Percentiles rank a stretch among this genome's conserved stretches.
Conservation (phyloP, 345 rosid genomes). For the Carallia pectinifolia region DNA sequence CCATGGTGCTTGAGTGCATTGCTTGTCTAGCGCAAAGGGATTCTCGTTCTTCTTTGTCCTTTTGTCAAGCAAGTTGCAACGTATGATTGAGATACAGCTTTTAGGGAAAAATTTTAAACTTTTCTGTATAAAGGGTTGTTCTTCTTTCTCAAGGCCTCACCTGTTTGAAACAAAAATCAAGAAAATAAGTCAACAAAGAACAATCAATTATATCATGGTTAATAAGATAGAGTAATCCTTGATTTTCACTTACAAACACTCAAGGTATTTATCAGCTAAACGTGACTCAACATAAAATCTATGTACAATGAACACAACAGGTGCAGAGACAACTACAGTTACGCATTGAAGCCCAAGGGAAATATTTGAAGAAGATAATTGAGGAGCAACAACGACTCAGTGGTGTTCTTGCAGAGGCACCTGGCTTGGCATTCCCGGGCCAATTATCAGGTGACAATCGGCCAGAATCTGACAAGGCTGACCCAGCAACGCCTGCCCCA, state of each 20-base stretch:
- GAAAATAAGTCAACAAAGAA: too few species aligned
- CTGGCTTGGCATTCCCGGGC: slow-evolving; percentile 39
- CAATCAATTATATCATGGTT: background rate
- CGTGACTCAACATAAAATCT: background rate
- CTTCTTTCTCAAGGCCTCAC: background rate
- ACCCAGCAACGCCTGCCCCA: slow-evolving; percentile 89
- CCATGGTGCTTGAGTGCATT: background rate
- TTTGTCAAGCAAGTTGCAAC: background rate
- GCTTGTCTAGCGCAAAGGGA: background rate
- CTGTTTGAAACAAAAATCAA: background rate
- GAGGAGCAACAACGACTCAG: slow-evolving; percentile 94
- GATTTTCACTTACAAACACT: too few species aligned
- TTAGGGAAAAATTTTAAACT: background rate
- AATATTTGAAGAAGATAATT: slow-evolving; percentile 95
- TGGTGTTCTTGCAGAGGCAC: slow-evolving; percentile 62
- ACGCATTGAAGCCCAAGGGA: slow-evolving; percentile 97
- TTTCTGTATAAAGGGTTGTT: background rate
- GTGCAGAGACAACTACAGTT: slow-evolving; percentile 97
- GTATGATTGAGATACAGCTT: background rate
- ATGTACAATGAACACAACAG: slow-evolving; percentile 38
- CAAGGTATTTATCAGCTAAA: too few species aligned
- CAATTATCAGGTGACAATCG: slow-evolving; percentile 43
- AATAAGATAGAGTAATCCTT: background rate
- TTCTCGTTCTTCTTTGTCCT: background rate
- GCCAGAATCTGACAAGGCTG: slow-evolving; percentile 66